Evolutionary conservation across 371 early-diverging fungal genomes (phyloP).

Genomic region (Blyttiomyces sp.): DNA sequence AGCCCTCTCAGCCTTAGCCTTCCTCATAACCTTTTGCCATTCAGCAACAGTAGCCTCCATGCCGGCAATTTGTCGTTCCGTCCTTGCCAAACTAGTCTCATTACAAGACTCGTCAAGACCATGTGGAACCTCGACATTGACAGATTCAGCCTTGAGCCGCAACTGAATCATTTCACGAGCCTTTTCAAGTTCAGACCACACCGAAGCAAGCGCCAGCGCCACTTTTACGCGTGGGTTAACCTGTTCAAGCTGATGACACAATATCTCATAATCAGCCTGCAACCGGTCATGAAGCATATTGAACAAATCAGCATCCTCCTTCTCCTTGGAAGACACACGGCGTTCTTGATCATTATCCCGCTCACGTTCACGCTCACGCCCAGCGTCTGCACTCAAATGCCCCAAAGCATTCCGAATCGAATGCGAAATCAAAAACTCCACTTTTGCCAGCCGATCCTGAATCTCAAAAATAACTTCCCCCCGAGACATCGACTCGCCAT

Average conservation of each 20-base stretch:
- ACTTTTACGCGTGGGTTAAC: neutral
- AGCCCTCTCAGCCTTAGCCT: constrained; percentile 4
- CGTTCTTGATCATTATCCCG: neutral
- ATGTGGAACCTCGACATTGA: neutral
- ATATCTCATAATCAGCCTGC: neutral
- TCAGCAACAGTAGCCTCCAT: neutral
- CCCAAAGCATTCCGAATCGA: no score
- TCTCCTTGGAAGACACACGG: no score
- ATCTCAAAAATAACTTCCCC: no score
- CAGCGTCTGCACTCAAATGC: neutral
- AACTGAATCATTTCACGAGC: neutral
- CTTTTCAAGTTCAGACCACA: neutral
- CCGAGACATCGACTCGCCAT: no score
- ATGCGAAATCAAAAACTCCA: no score
- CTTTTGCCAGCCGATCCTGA: no score
- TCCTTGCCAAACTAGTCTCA: neutral
- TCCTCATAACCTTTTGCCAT: constrained; percentile 2
- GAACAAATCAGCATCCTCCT: neutral
- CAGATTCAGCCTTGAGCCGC: neutral
- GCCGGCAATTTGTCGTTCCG: neutral
- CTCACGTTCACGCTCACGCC: neutral
- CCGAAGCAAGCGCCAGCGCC: neutral
- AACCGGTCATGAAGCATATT: neutral
- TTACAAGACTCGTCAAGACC: neutral
- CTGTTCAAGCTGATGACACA: neutral